These are phyloP conservation scores for Emericellopsis terricola DNA, from an alignment of 495 filamentous ascomycete species.

Conservation along the genomic window DNA sequence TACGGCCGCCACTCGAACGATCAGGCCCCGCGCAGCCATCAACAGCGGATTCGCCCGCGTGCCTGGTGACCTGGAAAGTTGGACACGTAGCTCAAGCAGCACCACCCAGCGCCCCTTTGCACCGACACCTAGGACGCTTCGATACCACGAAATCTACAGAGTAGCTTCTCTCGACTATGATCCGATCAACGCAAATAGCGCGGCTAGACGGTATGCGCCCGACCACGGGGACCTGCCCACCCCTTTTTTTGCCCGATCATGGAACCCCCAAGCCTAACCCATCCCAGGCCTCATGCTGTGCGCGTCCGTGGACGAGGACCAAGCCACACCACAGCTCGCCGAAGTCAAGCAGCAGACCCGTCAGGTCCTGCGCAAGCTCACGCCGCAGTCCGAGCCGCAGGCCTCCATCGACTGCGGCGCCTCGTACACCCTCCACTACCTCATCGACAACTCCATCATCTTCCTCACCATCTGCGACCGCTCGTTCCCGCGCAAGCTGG, in stretches of 20 bases:
- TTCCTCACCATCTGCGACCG: slow-evolving; percentile 87
- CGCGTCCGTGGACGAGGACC: slow-evolving; percentile 80
- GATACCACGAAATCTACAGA: no score
- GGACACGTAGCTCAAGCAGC: no score
- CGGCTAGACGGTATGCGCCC: slow-evolving; percentile 83
- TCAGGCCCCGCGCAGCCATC: no score
- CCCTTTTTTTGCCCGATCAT: background rate
- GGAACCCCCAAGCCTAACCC: background rate
- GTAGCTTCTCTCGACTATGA: slow-evolving; percentile 48
- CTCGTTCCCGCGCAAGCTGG: slow-evolving; percentile 92
- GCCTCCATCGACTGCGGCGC: slow-evolving; percentile 69
- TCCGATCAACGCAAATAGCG: slow-evolving; percentile 86
- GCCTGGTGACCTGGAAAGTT: no score
- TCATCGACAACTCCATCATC: slow-evolving; percentile 62
- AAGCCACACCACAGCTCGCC: slow-evolving; percentile 41
- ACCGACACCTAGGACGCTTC: no score
- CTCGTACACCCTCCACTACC: slow-evolving; percentile 77
- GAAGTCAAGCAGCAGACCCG: slow-evolving; percentile 86
- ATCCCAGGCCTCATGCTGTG: slow-evolving; percentile 72
- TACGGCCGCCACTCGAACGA: no score
- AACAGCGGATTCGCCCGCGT: no score
- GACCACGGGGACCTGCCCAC: no score
- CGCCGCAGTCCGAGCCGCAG: slow-evolving; percentile 72
- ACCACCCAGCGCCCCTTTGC: no score
- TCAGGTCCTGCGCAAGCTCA: slow-evolving; percentile 71